Evolutionary conservation across 78 protist species (phyloP).

Genomic region (Dictyostelium citrinum): DNA sequence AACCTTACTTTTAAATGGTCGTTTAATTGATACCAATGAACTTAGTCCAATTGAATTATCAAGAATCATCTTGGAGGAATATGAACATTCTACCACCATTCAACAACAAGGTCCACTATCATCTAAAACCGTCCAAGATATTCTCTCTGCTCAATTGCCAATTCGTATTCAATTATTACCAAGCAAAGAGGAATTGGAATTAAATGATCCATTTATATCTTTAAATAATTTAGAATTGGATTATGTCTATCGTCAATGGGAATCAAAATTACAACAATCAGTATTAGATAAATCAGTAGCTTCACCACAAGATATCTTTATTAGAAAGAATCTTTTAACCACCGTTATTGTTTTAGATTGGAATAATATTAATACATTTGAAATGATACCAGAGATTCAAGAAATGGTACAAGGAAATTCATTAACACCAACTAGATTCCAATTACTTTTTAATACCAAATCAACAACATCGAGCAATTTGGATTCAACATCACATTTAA

Average conservation of each 20-base stretch:
- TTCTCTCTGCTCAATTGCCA: neutral
- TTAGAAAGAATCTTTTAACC: slow-evolving; percentile 27
- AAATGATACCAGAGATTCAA: neutral
- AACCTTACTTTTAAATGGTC: slow-evolving; percentile 8
- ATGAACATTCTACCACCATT: neutral
- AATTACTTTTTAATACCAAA: neutral
- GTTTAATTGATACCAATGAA: neutral
- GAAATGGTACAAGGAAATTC: neutral
- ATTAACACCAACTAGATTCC: slow-evolving; percentile 7
- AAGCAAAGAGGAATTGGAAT: neutral
- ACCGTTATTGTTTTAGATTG: neutral
- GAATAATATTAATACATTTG: slow-evolving; percentile 1
- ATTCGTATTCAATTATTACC: slow-evolving; percentile 32
- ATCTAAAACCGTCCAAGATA: neutral
- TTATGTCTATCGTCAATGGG: slow-evolving; percentile 18
- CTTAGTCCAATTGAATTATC: neutral
- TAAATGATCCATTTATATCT: neutral
- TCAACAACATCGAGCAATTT: too few species aligned
- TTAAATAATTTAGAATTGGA: slow-evolving; percentile 31
- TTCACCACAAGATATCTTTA: slow-evolving; percentile 2
- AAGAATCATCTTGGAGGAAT: neutral
- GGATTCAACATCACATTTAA: neutral
- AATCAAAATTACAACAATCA: neutral
- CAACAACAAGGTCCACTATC: neutral
- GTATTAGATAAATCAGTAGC: neutral